Base-by-base conservation (phyloP, 179 eudicot species). In the Nepenthes alata region DNA sequence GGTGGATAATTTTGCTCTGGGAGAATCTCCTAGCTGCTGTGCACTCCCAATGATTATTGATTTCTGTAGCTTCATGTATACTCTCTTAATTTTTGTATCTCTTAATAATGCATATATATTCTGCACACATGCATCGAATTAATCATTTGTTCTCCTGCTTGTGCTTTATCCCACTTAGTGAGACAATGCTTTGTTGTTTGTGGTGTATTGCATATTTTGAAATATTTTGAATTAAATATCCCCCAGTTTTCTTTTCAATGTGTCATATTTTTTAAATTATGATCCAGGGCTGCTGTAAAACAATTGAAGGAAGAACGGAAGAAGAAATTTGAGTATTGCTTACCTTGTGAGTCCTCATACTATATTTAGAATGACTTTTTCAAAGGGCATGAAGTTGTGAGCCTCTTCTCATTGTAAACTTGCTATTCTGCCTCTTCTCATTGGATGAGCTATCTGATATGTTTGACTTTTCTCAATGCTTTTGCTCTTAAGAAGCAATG, bases 321-420 rank as follows among this genome's bases (percentile, higher is more conserved):
- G 48, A 91, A 91, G 87, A 84, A 81, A 60, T 91, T 80, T 65
- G 97, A 91, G 71, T 91, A 91, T 66, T 91, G 97, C 78, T 78
- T 91, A 71, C 97, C 97, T 44, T 88, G 97, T 91, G 64, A 82
- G 97, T 83, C 57, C 45, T 61, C 44, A 41, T 57, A 70, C 59
- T 56, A 59, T 12, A 44, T 39, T 48, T 25, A 5, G 25, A 34
- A 6, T 57, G 61, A n/a, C 14, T 51, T 15, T 16, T 35, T 47
- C 34, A 12, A 25, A 25, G 25, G 25, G 25, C 25, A 25, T 25
- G 1, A 25, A 25, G 25, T 25, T 25, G 0, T 25, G 25, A 25
- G 25, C 25, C 25, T 25, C 25, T 25, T 25, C 1, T 53, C 1
- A 11, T 3, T 60, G 25, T 15, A 7, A 50, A 13, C 13, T 11